These are phyloP conservation scores for Claviceps spartinae DNA, from an alignment of 2,329 filamentous ascomycete species.

Conservation along the genomic window DNA sequence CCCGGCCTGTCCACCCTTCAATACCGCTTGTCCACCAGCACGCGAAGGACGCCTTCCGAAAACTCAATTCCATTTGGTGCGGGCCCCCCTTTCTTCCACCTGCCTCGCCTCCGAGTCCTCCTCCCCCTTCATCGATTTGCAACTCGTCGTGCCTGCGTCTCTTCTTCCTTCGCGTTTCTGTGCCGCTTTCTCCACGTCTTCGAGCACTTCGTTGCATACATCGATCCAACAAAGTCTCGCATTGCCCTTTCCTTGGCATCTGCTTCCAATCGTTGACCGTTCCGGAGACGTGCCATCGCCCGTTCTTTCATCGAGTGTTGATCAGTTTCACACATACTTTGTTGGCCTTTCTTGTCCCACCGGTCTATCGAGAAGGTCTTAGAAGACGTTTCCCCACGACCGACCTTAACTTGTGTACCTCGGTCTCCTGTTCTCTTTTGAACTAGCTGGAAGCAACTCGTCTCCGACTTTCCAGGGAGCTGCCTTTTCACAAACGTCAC, in stretches of 20 bases:
- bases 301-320: constrained; percentile 15
- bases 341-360: background rate
- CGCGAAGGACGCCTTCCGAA: constrained; percentile 9
- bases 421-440: constrained; percentile 16
- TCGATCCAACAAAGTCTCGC: constrained; percentile 10
- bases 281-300: constrained; percentile 13
- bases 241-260: constrained; percentile 10
- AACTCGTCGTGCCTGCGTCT: constrained; percentile 8
- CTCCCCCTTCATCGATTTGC: constrained; percentile 2
- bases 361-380: background rate
- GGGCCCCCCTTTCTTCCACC: constrained; percentile 20
- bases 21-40: constrained; percentile 12
- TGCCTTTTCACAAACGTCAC: constrained; percentile 16
- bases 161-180: constrained; percentile 10
- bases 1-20: constrained; percentile 12
- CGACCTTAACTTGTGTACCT: constrained; percentile 5
- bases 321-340: constrained; percentile 10
- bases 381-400: background rate
- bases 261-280: constrained; percentile 6
- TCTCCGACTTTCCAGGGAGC: constrained; percentile 19
- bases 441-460: constrained; percentile 14
- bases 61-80: constrained; percentile 9
- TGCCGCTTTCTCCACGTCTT: constrained; percentile 1
- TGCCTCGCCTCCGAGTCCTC: constrained; percentile 12
- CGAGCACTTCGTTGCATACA: constrained; percentile 15